These are phyloP conservation scores for Silene conica DNA, from an alignment of 148 eudicot genomes.

Conservation along the genomic window DNA sequence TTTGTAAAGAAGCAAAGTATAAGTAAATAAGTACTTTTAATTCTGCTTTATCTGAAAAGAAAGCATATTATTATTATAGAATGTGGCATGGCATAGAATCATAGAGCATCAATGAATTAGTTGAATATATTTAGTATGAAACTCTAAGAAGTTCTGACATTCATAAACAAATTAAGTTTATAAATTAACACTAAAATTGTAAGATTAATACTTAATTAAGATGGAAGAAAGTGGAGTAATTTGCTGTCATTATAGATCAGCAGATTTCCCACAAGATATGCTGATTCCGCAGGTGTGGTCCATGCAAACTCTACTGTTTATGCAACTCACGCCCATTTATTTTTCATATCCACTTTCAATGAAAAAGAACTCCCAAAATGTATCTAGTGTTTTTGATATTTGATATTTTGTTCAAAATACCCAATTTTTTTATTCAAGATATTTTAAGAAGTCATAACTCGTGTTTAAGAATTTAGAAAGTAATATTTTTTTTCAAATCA, in stretches of 20 bases:
- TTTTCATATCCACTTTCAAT: neutral
- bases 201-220: neutral
- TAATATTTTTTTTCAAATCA: too few species aligned
- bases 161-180: conserved; percentile 3
- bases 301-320: neutral
- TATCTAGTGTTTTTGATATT: too few species aligned
- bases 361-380: too few species aligned
- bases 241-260: conserved; percentile 21
- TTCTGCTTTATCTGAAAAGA: conserved; percentile 19
- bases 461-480: too few species aligned
- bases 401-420: too few species aligned
- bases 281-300: conserved; percentile 8
- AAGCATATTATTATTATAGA: neutral
- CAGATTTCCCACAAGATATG: conserved; percentile 18
- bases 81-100: neutral
- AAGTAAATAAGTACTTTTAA: conserved; percentile 10
- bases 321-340: conserved; percentile 5
- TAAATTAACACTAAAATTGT: neutral
- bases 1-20: neutral
- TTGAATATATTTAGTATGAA: neutral
- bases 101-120: neutral
- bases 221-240: conserved; percentile 20
- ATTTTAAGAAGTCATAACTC: too few species aligned
- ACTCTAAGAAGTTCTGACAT: conserved; percentile 16
- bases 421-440: too few species aligned